Evolutionary conservation across 768 basidiomycete species (phyloP).

Genomic region (Cystobasidium ongulense): DNA sequence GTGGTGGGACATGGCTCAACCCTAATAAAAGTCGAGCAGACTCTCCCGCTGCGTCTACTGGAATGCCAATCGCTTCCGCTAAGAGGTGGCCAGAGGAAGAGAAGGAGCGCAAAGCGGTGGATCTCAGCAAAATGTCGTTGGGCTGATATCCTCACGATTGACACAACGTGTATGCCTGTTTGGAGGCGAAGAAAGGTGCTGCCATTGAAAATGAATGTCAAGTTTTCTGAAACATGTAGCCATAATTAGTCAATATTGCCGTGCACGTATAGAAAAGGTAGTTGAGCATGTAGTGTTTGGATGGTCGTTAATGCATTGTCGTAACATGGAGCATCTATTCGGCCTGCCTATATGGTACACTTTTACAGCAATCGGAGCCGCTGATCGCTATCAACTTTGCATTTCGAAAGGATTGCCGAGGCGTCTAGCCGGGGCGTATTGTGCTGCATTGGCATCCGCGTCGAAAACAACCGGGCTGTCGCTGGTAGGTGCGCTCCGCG

Average conservation of each 20-base stretch:
- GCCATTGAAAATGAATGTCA: too few relatives aligned
- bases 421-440: not conserved
- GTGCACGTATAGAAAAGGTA: not conserved
- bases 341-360: not conserved
- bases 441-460: not conserved
- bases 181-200: too few relatives aligned
- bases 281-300: too few relatives aligned
- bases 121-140: slow-evolving; percentile 25
- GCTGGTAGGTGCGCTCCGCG: not conserved
- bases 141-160: not conserved
- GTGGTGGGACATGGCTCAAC: not conserved
- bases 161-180: not conserved
- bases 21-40: not conserved
- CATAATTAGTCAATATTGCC: not conserved
- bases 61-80: not conserved
- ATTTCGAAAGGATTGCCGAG: slow-evolving; percentile 26
- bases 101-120: slow-evolving; percentile 4
- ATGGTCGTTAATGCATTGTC: too few relatives aligned
- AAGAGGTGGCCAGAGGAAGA: slow-evolving; percentile 8
- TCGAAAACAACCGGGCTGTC: not conserved
- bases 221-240: not conserved
- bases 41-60: not conserved
- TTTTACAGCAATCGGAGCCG: not conserved
- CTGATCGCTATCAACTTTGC: not conserved
- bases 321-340: too few relatives aligned